phyloP scores from a whole-genome alignment of 352 stramenopile species.

The Globisporangium canariense region DNA sequence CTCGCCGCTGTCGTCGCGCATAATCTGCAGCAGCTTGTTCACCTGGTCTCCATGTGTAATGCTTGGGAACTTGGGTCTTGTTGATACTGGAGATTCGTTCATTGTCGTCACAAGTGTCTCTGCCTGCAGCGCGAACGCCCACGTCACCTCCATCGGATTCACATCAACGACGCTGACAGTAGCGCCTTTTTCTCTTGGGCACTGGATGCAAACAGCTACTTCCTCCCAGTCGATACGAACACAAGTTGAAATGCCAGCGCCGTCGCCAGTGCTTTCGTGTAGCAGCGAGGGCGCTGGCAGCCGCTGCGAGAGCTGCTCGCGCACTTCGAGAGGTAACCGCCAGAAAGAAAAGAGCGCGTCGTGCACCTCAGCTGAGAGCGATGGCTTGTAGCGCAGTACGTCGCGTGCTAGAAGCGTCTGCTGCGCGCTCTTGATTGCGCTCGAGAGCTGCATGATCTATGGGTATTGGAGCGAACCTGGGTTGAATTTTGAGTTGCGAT shows the following conservation, averaged over 20 bases:
- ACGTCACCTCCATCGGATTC: slow-evolving; percentile 32
- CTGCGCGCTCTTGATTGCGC: slow-evolving; percentile 2
- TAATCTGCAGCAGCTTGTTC: slow-evolving; percentile 19
- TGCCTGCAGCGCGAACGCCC: slow-evolving; percentile 36
- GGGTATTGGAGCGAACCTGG: not conserved
- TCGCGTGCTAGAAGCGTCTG: not conserved
- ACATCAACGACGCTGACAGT: not conserved
- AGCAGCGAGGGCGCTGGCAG: slow-evolving; percentile 22
- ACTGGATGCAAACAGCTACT: slow-evolving; percentile 17
- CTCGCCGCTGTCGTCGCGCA: slow-evolving; percentile 28
- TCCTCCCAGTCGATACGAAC: slow-evolving; percentile 23
- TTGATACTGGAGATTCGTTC: not conserved
- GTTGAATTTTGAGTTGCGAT: not conserved
- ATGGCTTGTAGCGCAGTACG: slow-evolving; percentile 21
- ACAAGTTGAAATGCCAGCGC: not conserved
- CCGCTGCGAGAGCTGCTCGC: slow-evolving; percentile 13
- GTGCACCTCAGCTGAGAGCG: slow-evolving; percentile 41
- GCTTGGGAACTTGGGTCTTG: not conserved
- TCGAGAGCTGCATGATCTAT: not conserved
- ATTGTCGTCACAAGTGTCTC: slow-evolving; percentile 17
- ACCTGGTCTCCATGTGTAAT: slow-evolving; percentile 21
- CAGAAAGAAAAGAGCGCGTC: slow-evolving; percentile 53
- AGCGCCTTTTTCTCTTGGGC: not conserved
- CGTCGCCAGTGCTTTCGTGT: slow-evolving; percentile 7
- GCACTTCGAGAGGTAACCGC: slow-evolving; percentile 24